Conservation (phyloP, 2,329 filamentous ascomycete species). For the Didymellaceae sp. region DNA sequence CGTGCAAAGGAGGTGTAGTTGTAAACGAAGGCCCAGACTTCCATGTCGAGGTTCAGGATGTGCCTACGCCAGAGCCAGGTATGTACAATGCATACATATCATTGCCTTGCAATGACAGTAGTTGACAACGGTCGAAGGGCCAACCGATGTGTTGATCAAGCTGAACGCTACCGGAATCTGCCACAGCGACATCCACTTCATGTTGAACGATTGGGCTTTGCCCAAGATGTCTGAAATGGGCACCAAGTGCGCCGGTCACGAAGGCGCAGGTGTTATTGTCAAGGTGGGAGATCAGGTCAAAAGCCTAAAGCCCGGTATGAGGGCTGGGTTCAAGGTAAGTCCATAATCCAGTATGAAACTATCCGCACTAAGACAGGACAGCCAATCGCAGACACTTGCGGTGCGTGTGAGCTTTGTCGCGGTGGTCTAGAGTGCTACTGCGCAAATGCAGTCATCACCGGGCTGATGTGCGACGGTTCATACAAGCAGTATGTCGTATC, state of each 20-base stretch:
- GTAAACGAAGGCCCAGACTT: constrained; percentile 60
- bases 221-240: constrained; percentile 50
- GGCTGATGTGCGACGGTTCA: constrained; percentile 53
- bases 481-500: constrained; percentile 67
- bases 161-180: constrained; percentile 66
- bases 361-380: constrained; percentile 13
- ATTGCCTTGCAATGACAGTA: background rate
- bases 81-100: background rate
- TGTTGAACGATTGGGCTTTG: constrained; percentile 60
- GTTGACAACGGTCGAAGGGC: constrained; percentile 44
- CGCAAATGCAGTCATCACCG: constrained; percentile 15
- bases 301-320: constrained; percentile 52
- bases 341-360: background rate
- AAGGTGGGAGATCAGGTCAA: constrained; percentile 62
- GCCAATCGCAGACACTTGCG: constrained; percentile 44
- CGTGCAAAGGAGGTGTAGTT: constrained; percentile 61
- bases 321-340: constrained; percentile 46
- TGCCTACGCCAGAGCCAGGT: constrained; percentile 58
- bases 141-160: constrained; percentile 63
- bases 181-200: constrained; percentile 64
- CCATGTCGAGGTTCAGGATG: constrained; percentile 54
- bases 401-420: constrained; percentile 55
- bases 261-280: constrained; percentile 65
- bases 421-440: constrained; percentile 63
- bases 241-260: constrained; percentile 59